A percentile compares a stretch with the other conserved stretches of the same genome.
Evolutionary conservation across 2,329 filamentous ascomycete genomes (phyloP).

Genomic region (Apiospora sp.): DNA sequence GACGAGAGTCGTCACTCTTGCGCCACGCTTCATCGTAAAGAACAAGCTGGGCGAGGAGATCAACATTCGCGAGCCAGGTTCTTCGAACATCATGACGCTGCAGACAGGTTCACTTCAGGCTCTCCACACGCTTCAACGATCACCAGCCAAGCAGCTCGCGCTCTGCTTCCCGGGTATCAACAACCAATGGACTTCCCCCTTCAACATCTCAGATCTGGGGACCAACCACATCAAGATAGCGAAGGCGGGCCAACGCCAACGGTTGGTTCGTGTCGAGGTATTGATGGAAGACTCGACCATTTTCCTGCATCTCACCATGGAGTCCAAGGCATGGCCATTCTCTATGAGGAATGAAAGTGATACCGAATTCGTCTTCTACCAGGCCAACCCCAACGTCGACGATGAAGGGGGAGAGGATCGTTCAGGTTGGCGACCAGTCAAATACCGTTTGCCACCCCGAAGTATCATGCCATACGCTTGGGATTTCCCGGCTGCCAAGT

Average conservation of each 20-base stretch:
- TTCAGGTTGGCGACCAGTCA: constrained; percentile 89
- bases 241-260: constrained; percentile 87
- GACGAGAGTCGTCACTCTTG: constrained; percentile 92
- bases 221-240: constrained; percentile 93
- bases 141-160: constrained; percentile 85
- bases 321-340: constrained; percentile 97
- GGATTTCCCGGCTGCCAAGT: constrained; percentile 98
- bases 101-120: constrained; percentile 82
- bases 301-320: constrained; percentile 88
- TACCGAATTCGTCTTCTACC: constrained; percentile 94
- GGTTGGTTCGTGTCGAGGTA: constrained; percentile 85
- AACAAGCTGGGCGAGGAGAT: constrained; percentile 92
- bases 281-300: constrained; percentile 93
- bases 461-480: constrained; percentile 99
- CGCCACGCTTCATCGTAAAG: constrained; percentile 91
- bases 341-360: constrained; percentile 99
- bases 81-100: constrained; percentile 82
- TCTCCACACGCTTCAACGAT: constrained; percentile 87
- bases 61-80: constrained; percentile 89
- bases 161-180: constrained; percentile 93
- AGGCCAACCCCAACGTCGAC: constrained; percentile 90
- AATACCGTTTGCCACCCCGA: constrained; percentile 88
- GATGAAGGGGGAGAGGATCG: constrained; percentile 86
- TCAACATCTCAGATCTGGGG: constrained; percentile 95
- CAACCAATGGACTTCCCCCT: constrained; percentile 97